phyloP scores from a whole-genome alignment of 2,329 filamentous ascomycete genomes.

The Elsinoe fawcettii region DNA sequence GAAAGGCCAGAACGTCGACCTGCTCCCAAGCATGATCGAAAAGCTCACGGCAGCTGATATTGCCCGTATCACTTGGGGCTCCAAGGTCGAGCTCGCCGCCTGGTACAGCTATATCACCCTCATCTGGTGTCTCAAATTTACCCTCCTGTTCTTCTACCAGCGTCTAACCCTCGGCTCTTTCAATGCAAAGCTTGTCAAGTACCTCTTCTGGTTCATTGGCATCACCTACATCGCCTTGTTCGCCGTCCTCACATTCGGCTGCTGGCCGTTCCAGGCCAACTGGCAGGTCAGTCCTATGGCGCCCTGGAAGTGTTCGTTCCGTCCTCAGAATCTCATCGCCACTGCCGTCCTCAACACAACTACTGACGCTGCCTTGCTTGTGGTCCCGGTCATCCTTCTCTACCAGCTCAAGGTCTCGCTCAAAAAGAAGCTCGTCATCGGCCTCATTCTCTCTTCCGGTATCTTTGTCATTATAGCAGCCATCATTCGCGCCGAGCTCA shows the following conservation, averaged over 20 bases:
- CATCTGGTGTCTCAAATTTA: conserved; percentile 31
- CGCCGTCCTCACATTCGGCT: conserved; percentile 28
- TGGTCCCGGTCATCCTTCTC: conserved; percentile 30
- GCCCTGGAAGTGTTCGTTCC: conserved; percentile 25
- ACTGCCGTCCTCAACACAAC: conserved; percentile 26
- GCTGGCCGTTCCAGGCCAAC: conserved; percentile 25
- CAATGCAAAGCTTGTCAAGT: conserved; percentile 28
- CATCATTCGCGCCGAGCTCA: conserved; percentile 29
- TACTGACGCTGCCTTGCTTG: conserved; percentile 29
- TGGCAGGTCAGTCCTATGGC: conserved; percentile 27
- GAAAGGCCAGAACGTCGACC: conserved; percentile 27
- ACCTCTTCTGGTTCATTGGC: conserved; percentile 23
- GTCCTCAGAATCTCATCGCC: conserved; percentile 26
- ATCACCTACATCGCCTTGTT: conserved; percentile 29
- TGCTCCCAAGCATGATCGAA: conserved; percentile 19
- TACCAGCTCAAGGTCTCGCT: conserved; percentile 28
- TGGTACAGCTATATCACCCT: conserved; percentile 37
- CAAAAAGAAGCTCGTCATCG: conserved; percentile 29
- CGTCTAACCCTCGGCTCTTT: conserved; percentile 29
- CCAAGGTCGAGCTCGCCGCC: conserved; percentile 32
- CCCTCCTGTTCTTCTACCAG: conserved; percentile 28
- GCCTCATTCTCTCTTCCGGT: conserved; percentile 30
- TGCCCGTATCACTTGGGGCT: conserved; percentile 27
- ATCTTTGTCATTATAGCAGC: conserved; percentile 32
- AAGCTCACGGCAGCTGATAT: conserved; percentile 27